Evolutionary conservation across 805 yeast species (phyloP).

Genomic region (Wickerhamiella domercqiae): DNA sequence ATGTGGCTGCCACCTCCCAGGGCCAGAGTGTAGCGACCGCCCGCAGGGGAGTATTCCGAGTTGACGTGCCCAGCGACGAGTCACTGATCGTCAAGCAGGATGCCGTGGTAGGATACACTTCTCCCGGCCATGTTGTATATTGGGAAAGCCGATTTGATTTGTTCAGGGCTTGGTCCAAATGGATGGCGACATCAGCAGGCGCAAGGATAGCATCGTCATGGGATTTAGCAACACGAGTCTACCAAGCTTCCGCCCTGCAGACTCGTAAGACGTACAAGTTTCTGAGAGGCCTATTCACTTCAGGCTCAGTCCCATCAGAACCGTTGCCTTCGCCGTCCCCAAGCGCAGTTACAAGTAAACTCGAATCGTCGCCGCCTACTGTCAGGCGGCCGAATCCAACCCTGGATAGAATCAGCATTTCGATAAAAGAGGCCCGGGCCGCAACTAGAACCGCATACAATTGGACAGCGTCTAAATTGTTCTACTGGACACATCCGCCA

Average conservation of each 20-base stretch:
- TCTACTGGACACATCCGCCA: slow-evolving; percentile 4
- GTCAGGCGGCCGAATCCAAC: too few species aligned
- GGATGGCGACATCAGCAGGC: background rate
- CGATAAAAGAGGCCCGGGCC: too few species aligned
- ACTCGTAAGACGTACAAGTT: too few species aligned
- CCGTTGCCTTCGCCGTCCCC: too few species aligned
- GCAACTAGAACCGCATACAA: background rate
- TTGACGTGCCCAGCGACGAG: slow-evolving; percentile 3
- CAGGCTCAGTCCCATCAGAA: too few species aligned
- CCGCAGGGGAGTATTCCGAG: slow-evolving; percentile 1
- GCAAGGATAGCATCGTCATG: background rate
- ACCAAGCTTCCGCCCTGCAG: too few species aligned
- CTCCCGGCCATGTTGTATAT: background rate
- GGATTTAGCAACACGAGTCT: background rate
- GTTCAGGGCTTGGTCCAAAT: background rate
- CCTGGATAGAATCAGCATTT: too few species aligned
- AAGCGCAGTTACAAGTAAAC: too few species aligned
- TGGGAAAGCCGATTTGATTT: slow-evolving; percentile 4
- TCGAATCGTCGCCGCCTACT: too few species aligned
- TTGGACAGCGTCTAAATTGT: background rate
- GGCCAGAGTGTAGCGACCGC: slow-evolving; percentile 8
- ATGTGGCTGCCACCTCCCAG: slow-evolving; percentile 1
- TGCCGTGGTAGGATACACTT: slow-evolving; percentile 2
- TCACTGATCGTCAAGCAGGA: background rate
- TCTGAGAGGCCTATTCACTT: too few species aligned